Base-by-base conservation (phyloP, 2,329 filamentous ascomycete species). In the Emmonsiellopsis sp. region DNA sequence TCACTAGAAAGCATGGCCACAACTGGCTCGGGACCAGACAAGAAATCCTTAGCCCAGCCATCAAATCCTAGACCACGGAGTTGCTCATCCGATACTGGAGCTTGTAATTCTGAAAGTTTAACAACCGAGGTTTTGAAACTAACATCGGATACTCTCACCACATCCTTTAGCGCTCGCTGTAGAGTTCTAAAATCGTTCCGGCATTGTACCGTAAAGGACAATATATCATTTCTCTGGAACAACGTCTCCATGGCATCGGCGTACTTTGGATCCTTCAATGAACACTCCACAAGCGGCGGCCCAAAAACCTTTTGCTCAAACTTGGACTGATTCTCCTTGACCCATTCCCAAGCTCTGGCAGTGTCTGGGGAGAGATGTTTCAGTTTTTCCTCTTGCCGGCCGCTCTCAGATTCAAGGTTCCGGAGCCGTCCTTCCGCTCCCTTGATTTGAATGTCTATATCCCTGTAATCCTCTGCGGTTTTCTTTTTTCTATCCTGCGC, bases 1-100 rank as follows among this genome's bases (percentile, higher is more conserved):
- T 87, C 85, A 10, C 83, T 79, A 68, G 90, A 96, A 21, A 98
- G 79, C 86, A 95, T 93, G 6, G 88, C 86, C 36, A 97, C 73
- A 1, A 98, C 88, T 1, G 87, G 80, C 1, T 85, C 83, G 0
- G 94, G 94, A 0, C 92, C 93, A 36, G 84, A 78, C 5, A 98
- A 65, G 55, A 80, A 88, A 63, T 97, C 87, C 31, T 87, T 76
- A 0, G 89, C 84, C 72, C 87, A 95, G 2, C 85, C 84, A 58
- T 94, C 86, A 49, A 98, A 80, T 0, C 89, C 89, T 37, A 68
- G 82, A 54, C 42, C 62, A 55, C 51, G 63, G 53, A 89, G 68
- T 51, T 88, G 75, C 7, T 82, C 74, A 5, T 65, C 60, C 0
- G 78, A 71, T 5, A 88, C 62, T 0, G 81, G 80, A 6, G 80